Evolutionary conservation across 2,329 filamentous ascomycete species (phyloP), one percentile per base, ranked within the genome.

Genomic region (Hypomyces perniciosus): DNA sequence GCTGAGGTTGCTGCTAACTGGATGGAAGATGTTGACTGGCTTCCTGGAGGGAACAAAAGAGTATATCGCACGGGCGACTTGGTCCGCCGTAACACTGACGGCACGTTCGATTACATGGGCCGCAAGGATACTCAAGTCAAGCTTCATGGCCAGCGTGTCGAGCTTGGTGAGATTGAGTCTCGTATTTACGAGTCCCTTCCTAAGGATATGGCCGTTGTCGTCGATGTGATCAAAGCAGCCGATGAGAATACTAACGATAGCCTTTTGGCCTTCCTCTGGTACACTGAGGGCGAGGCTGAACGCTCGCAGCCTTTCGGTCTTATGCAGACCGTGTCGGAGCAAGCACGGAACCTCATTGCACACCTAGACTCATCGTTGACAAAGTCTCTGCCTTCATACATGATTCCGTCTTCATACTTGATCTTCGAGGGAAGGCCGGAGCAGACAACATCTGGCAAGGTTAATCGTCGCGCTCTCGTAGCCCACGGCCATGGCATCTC

Each of bases 11-110:
- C 45, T 8, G 39, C 43, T 13, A 44, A 13, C 12, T 55, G 53
- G 53, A 35, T 55, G 10, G n/a, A 50, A 20, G 44, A 54, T 27
- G 48, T 51, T 26, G 26, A 54, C 13, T 54, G 49, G 48, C 29
- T 54, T n/a, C 43, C 48, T 3, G 26, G 35, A 12, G 30, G n/a
- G 28, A 12, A 29, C 10, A 40, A 35, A 7, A 34, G 48, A 8
- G 38, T 42, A 6, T 51, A 51, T 28, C n/a, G 31, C 26, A 51
- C 42, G 4, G 48, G 48, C n/a, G 48, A 51, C 8, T n/a, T 51
- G 1, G 48, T 44, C 3, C 26, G 43, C 4, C 42, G 42, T 13
- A 51, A 46, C 31, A 13, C 37, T 3, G 48, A 51, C 41, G 48
- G 37, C 3, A 41, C 48, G 4, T 39, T 42, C 30, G 31, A 41